Evolutionary conservation across 2,329 filamentous ascomycete genomes (phyloP), one percentile per base, ranked within the genome.

Genomic region (Fusarium phyllophilum): DNA sequence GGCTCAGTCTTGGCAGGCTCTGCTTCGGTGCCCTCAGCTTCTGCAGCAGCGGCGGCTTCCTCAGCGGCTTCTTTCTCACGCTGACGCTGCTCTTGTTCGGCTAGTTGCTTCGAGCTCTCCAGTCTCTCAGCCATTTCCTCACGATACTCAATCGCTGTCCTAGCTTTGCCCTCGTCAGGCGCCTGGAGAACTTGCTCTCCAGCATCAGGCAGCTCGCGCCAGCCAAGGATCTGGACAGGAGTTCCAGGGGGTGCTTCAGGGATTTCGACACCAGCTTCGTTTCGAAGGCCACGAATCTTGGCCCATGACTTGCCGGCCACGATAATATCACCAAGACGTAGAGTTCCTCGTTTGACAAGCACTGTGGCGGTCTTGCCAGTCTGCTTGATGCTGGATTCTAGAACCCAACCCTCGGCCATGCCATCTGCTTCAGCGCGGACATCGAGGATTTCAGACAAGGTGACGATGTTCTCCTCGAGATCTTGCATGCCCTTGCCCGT

Each of bases 181-280:
- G 95, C 94, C 83, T 98, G 93, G 2, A 99, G 86, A 14, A 97
- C 92, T 84, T 94, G 91, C 77, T 97, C 94, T 56, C 97, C 97
- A 3, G 96, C 96, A 31, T 89, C 88, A 2, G 96, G 96, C 12
- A 89, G 82, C 74, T 94, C 92, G 77, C 92, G 91, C 96, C 96
- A 99, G n/a, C 96, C 96, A 71, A 98, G 91, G 26, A 99, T 90
- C 82, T 98, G 94, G 7, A 97, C 93, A 1, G 97, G 95, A 34
- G 92, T 96, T 41, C 96, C 96, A 0, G 96, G 97, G 0, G 91
- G 90, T 20, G 94, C 95, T 81, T 94, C 91, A 2, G 85, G 76
- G 22, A 98, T 85, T 18, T 91, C 86, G 5, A 88, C 83, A 26
- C 96, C 96, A 9, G 92, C 92, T 84, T 98, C 96, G 79, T 98